phyloP scores from a whole-genome alignment of 306 rosid genomes.

The Corylus heterophylla region DNA sequence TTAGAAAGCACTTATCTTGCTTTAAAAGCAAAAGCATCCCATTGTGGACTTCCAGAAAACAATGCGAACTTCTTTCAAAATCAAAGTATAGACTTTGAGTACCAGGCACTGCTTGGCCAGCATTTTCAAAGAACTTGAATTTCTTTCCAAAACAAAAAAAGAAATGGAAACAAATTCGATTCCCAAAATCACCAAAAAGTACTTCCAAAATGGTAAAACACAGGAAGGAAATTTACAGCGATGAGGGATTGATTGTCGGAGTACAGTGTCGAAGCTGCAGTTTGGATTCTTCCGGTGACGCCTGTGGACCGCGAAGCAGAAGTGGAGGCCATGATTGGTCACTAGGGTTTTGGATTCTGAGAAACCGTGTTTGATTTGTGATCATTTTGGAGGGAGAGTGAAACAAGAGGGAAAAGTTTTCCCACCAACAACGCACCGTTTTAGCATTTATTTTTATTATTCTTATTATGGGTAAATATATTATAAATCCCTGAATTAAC shows the following conservation, averaged over 20 bases:
- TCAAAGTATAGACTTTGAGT: neutral
- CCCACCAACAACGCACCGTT: neutral
- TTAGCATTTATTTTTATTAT: neutral
- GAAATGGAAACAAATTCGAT: neutral
- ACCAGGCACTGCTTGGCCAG: neutral
- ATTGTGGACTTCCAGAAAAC: neutral
- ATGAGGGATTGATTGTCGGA: slow-evolving; percentile 46
- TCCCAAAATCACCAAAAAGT: neutral
- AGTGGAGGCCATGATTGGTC: too few relatives aligned
- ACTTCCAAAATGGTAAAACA: neutral
- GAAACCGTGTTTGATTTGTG: neutral
- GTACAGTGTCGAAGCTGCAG: too few relatives aligned
- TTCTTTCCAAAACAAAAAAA: neutral
- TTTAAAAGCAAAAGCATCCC: neutral
- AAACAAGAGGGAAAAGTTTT: neutral
- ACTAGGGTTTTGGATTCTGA: neutral
- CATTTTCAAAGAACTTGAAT: neutral
- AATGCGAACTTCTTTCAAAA: neutral
- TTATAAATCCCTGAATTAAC: too few relatives aligned
- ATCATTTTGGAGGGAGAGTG: neutral
- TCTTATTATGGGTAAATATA: too few relatives aligned
- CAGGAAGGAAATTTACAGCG: slow-evolving; percentile 34
- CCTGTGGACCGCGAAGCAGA: too few relatives aligned
- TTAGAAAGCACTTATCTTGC: neutral
- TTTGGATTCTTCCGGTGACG: too few relatives aligned